A percentile compares a stretch with the other conserved stretches of the same genome.
These are phyloP conservation scores for Breviolum minutum DNA, from an alignment of 73 alveolate genomes.

Conservation along the genomic window DNA sequence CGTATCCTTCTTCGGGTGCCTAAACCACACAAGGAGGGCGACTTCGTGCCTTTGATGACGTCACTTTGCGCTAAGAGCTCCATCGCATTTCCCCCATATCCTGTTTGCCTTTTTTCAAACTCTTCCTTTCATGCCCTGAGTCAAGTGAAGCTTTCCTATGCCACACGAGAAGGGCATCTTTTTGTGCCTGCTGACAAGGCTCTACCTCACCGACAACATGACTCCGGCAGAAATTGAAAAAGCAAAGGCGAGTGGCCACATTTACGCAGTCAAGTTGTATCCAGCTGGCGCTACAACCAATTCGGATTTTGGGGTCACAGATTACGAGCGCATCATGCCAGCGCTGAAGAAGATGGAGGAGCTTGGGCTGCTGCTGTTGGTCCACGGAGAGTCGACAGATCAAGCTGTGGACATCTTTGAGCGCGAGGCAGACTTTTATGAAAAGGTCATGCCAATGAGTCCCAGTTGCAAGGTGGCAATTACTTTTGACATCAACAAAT, in stretches of 20 bases:
- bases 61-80: background rate
- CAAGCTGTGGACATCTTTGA: slow-evolving; percentile 75
- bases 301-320: slow-evolving; percentile 75
- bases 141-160: background rate
- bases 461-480: background rate
- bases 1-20: slow-evolving; percentile 82
- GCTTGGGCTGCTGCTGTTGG: slow-evolving; percentile 73
- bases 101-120: background rate
- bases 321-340: slow-evolving; percentile 67
- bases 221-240: slow-evolving; percentile 52
- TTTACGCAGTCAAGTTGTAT: slow-evolving; percentile 78
- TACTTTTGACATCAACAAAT: background rate
- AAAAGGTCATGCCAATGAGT: slow-evolving; percentile 78
- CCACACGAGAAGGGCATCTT: background rate
- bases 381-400: slow-evolving; percentile 90
- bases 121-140: background rate
- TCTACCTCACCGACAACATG: slow-evolving; percentile 76
- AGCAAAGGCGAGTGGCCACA: slow-evolving; percentile 80
- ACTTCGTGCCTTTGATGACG: slow-evolving; percentile 80
- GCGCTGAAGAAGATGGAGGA: slow-evolving; percentile 89
- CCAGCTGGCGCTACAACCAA: slow-evolving; percentile 90
- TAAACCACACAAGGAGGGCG: slow-evolving; percentile 1
- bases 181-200: background rate
- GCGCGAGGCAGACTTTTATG: slow-evolving; percentile 82
- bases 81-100: background rate